Evolutionary conservation across 768 basidiomycete species (phyloP), one percentile per base, ranked within the genome.

Genomic region (Lentinula detonsa): DNA sequence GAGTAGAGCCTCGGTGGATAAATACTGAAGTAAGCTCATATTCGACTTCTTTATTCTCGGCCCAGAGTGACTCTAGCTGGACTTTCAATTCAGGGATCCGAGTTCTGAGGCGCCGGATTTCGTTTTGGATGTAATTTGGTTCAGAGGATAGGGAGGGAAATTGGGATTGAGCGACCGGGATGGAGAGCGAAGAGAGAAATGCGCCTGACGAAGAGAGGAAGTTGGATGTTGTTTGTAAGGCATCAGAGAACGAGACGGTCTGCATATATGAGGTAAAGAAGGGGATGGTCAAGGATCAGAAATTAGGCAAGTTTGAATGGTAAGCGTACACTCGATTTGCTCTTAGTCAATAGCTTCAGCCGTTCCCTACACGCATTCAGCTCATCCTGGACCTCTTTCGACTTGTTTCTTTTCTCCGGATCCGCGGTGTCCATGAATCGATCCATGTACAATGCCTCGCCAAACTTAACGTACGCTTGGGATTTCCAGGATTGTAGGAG

Each of bases 21-120:
- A 93, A 98, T 18, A 98, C 96, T 9, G 93, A 91, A 0, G 92
- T 93, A 48, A 98, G 81, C 69, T 97, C 93, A 70, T 97, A 98
- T 34, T 87, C 86, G 7, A 84, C 85, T 34, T 79, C 74, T 15
- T 71, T 80, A 48, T 85, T 85, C 64, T 86, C 83, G 49, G 74
- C 74, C 95, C 95, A 98, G 0, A 94, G 67, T 1, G 71, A 72
- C 66, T 95, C 92, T 37, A 96, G 72, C 60, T 87, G 82, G 37
- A 78, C 74, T 71, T 93, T 92, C 56, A 93, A 78, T 40, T 67
- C 67, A 21, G 73, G 72, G 5, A 84, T 80, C 3, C 77, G 77
- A 15, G 68, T 69, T 15, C 84, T 82, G 40, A 88, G 77, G 11
- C 69, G 69, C 46, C 83, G 83, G 10, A 92, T 80, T 66, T 92